A percentile compares a stretch with the other conserved stretches of the same genome.
phyloP scores from a whole-genome alignment of 2,329 filamentous ascomycete genomes.

The Xylariomycetidae sp. region DNA sequence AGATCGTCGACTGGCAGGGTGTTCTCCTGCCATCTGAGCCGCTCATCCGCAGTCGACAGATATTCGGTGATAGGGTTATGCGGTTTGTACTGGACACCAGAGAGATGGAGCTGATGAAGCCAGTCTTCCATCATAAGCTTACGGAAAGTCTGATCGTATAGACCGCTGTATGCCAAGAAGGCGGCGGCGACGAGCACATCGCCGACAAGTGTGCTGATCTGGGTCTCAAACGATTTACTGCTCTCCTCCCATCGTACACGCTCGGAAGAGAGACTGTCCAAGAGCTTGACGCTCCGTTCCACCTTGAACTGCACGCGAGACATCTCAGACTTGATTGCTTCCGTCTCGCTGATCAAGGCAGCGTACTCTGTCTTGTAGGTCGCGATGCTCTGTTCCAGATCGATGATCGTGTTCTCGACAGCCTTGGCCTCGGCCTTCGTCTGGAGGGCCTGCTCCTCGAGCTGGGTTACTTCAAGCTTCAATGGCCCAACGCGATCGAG shows the following conservation, averaged over 20 bases:
- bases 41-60: constrained; percentile 91
- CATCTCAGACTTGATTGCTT: constrained; percentile 98
- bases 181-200: constrained; percentile 95
- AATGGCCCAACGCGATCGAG: constrained; percentile 89
- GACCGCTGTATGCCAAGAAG: constrained; percentile 92
- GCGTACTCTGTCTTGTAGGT: constrained; percentile 97
- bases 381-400: constrained; percentile 84
- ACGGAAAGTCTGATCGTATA: constrained; percentile 97
- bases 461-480: constrained; percentile 78
- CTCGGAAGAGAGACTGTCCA: constrained; percentile 94
- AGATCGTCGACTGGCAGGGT: constrained; percentile 91
- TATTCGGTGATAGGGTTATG: constrained; percentile 96
- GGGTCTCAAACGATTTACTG: constrained; percentile 96
- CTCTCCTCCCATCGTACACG: constrained; percentile 91
- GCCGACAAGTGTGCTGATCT: constrained; percentile 93
- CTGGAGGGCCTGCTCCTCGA: constrained; percentile 84
- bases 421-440: constrained; percentile 92
- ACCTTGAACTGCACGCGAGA: constrained; percentile 95
- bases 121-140: constrained; percentile 98
- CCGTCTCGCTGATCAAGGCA: constrained; percentile 90
- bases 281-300: constrained; percentile 86
- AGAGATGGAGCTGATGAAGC: constrained; percentile 86
- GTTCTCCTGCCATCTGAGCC: constrained; percentile 92
- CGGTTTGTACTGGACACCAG: constrained; percentile 88
- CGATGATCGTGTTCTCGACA: constrained; percentile 80